phyloP scores from a whole-genome alignment of 106 monocot genomes.

The Acorus gramineus region DNA sequence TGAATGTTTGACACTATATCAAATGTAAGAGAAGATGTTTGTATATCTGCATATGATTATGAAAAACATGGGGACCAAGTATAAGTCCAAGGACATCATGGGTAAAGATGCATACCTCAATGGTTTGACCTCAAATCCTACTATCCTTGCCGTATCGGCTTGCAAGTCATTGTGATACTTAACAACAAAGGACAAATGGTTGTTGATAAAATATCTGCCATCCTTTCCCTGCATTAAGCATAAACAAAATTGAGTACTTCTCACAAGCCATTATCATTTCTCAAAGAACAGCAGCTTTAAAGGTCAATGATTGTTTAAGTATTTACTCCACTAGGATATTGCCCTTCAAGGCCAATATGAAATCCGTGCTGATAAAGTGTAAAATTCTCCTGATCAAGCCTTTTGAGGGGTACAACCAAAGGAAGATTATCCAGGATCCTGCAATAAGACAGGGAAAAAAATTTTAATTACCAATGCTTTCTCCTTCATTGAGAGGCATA shows the following conservation, averaged over 20 bases:
- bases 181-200: constrained; percentile 58
- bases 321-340: constrained; percentile 2
- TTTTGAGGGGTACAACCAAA: constrained; percentile 46
- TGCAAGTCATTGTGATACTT: constrained; percentile 54
- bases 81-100: no score
- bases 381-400: constrained; percentile 38
- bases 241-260: neutral
- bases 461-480: no score
- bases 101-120: constrained; percentile 23
- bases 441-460: neutral
- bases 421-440: constrained; percentile 89
- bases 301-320: neutral
- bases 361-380: constrained; percentile 45
- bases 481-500: neutral
- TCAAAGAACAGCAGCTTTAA: no score
- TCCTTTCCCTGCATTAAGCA: constrained; percentile 19
- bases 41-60: no score
- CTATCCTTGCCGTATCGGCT: constrained; percentile 46
- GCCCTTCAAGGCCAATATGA: constrained; percentile 51
- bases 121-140: constrained; percentile 68
- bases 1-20: constrained; percentile 27
- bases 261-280: no score
- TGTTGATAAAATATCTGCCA: constrained; percentile 47
- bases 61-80: no score
- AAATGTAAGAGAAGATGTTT: no score